Base-by-base conservation (phyloP, 768 basidiomycete genomes). In the Tylopilus subfusipes region DNA sequence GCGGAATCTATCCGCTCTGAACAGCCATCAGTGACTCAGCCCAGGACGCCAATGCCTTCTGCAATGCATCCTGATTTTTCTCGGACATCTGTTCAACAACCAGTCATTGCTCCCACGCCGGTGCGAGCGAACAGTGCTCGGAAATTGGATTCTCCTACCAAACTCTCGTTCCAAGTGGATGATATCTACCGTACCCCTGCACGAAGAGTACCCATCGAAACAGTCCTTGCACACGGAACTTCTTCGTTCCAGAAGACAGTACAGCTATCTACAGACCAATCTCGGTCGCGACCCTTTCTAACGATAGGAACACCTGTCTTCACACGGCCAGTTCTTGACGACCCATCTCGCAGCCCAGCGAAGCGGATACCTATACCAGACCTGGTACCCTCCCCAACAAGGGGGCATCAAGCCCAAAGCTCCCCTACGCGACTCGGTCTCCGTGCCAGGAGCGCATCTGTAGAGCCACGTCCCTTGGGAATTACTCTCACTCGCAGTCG, bases 181-280 rank as follows among this genome's bases (percentile, higher is more conserved):
- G 77, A 82, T 38, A 64, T 72, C 11, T 60, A 64, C 47, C 78
- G 78, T 40, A 84, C 85, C 5, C 87, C 87, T 38, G 86, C 87
- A 2, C 79, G 82, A 44, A 77, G 87, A 54, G 79, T 89, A 46
- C 79, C 81, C 16, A 75, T 87, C 7, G 69, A 76, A 36, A 69
- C 82, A 57, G 82, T 79, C 3, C 69, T 83, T 53, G 69, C 72
- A 9, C 74, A 77, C 42, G 81, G 81, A 5, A 76, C 76, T 52
- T 63, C 80, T 21, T 83, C 82, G 0, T 73, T 78, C 3, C 72
- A 76, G 56, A 82, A 80, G 58, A 72, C 72, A 5, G 64, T 68
- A 36, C 75, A 74, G 24, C 59, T 76, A 14, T 68, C 72, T 42
- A 50, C 52, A 11, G 54, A 69, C 12, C 60, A 53, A n/a, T 42